phyloP scores from a whole-genome alignment of 179 eudicot genomes.

The Beta corolliflora region DNA sequence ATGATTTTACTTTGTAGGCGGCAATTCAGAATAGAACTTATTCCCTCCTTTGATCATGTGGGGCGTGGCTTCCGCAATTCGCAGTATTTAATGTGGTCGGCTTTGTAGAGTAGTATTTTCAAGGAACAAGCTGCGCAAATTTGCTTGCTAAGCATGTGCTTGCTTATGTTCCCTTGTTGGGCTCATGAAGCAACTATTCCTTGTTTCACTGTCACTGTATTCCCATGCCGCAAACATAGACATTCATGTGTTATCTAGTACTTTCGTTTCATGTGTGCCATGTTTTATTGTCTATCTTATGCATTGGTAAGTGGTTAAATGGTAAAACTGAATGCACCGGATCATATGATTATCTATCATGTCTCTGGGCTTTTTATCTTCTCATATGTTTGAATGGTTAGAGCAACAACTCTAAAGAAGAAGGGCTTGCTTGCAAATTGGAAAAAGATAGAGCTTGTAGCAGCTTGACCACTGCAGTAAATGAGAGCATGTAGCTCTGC shows the following conservation, averaged over 20 bases:
- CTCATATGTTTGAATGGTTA: no score
- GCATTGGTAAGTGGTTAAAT: no score
- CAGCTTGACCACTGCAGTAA: no score
- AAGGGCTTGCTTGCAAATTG: no score
- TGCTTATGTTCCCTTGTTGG: constrained; percentile 1
- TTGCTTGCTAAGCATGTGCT: background rate
- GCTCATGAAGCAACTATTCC: background rate
- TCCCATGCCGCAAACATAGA: background rate
- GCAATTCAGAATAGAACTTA: background rate
- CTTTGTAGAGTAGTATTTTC: background rate
- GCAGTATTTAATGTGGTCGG: constrained; percentile 7
- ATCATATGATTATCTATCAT: no score
- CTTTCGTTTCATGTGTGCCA: no score
- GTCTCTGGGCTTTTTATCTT: no score
- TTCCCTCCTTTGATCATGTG: background rate
- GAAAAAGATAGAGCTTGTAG: no score
- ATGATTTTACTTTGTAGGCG: background rate
- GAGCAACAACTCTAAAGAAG: no score
- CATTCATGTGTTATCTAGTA: background rate
- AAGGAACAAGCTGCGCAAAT: background rate
- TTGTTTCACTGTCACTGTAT: background rate
- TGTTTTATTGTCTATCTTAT: no score
- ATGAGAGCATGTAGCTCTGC: no score
- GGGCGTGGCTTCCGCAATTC: background rate
- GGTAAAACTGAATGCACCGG: no score